Base-by-base conservation (phyloP, 164 flowering plant species). In the Chimonanthus praecox region DNA sequence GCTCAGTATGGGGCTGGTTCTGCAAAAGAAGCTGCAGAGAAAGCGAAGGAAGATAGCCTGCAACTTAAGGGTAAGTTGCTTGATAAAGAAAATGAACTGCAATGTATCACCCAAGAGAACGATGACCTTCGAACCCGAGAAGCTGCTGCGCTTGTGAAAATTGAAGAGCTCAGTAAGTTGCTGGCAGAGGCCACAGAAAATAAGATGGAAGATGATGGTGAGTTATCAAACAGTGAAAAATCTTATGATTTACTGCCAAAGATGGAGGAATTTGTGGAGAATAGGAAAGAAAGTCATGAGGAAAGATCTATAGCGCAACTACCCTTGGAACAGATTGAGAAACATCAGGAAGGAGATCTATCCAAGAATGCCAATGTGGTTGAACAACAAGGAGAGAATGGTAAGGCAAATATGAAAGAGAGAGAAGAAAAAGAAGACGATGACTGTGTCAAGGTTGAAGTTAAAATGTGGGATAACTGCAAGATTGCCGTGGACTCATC, bases 401-500 rank as follows among this genome's bases (percentile, higher is more conserved):
- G 47, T 44, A 88, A 86, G 73, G 92, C 84, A 71, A 79, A 84
- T 64, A 76, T 65, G 15, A 74, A 83, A 64, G 88, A 33, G 33
- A 33, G 33, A 33, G 33, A 33, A 33, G 33, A 33, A 33, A 33
- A 82, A 65, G 68, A 33, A 63, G 48, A 65, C 3, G 68, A 77
- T 48, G 89, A 85, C 49, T 66, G 88, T 15, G 83, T 79, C 1
- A 87, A 90, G 76, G 91, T 77, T 18, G 91, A 85, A 46, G 80
- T 75, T 9, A 91, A 90, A 77, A 92, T 86, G 92, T 94, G 98
- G 98, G 98, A 92, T 79, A 92, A 85, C 77, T 91, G 91, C 87
- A 92, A 88, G 79, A 86, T 90, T 73, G 90, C 81, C 33, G 33
- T 85, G 78, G 97, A 90, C 61, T 83, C 78, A 69, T 87, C 86